These are phyloP conservation scores for Ascochyta lentis DNA, from an alignment of 2,329 filamentous ascomycete species.

Conservation along the genomic window DNA sequence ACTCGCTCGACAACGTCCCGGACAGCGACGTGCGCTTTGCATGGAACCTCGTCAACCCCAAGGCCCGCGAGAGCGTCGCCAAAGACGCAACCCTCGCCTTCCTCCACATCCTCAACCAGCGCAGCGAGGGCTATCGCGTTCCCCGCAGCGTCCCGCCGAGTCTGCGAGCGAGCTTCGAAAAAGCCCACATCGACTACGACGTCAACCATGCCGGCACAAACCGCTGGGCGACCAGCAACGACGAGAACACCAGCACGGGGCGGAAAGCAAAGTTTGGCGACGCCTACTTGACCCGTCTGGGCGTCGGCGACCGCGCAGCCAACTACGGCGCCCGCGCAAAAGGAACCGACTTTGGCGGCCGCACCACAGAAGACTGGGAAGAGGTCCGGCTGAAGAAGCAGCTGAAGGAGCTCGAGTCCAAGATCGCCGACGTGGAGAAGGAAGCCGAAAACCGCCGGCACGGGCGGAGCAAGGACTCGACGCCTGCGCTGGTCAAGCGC, in stretches of 20 bases:
- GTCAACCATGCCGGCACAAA: conserved; percentile 78
- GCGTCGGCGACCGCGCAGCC: conserved; percentile 71
- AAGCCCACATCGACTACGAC: conserved; percentile 96
- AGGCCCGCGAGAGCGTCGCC: conserved; percentile 79
- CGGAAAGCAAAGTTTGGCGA: conserved; percentile 98
- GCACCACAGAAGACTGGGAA: conserved; percentile 93
- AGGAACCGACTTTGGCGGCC: conserved; percentile 88
- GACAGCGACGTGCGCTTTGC: conserved; percentile 85
- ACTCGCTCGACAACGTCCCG: conserved; percentile 68
- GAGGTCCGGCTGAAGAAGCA: conserved; percentile 95
- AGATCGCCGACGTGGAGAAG: conserved; percentile 82
- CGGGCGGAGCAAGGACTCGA: conserved; percentile 70
- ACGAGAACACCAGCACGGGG: conserved; percentile 81
- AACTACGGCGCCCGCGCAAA: conserved; percentile 72
- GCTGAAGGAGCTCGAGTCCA: conserved; percentile 84
- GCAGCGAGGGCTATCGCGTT: conserved; percentile 94
- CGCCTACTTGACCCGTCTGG: conserved; percentile 90
- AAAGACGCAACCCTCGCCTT: conserved; percentile 96
- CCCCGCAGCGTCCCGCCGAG: conserved; percentile 89
- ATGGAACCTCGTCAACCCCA: conserved; percentile 98
- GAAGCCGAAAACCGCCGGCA: conserved; percentile 66
- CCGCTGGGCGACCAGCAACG: conserved; percentile 79
- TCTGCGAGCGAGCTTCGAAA: conserved; percentile 90
- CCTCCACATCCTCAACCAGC: conserved; percentile 93
- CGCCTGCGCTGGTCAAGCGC: conserved; percentile 89